Evolutionary conservation across 768 basidiomycete species (phyloP), one percentile per base, ranked within the genome.

Genomic region (Saitozyma podzolica): DNA sequence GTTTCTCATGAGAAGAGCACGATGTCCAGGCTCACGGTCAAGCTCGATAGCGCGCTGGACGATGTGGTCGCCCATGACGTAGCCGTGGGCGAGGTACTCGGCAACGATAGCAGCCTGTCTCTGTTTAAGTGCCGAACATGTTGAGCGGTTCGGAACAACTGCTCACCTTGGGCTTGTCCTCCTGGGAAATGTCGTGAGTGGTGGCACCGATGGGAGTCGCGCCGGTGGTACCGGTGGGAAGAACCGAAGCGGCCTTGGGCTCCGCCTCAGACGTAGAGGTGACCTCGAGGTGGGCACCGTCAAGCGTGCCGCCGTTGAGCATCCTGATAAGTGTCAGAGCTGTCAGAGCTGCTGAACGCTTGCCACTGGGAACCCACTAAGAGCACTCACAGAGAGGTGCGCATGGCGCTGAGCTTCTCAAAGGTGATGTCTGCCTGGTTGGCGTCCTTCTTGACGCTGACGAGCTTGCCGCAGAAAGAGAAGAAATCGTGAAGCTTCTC

Each of bases 41-140:
- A 80, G 71, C 56, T 80, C 81, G 63, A 83, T 82, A 14, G 82
- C 81, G 59, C 77, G 74, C 68, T 89, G 83, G 51, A 98, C 83
- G 68, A 93, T 84, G 53, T 83, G 75, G 75, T 98, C 94, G 16
- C 87, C 86, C 37, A 98, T 84, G 55, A 74, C 73, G 81, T 98
- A 97, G 1, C 95, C 96, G 73, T 86, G 87, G 1, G 95, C 92
- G 50, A 99, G 85, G 79, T 94, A 92, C 78, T 97, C 95, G 39
- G 95, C 94, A 37, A 90, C 89, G 72, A 96, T 91, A 86, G 75
- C 64, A 61, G 64, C 61, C 75, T 77, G 52, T 29, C 59, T 39
- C 8, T 42, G 17, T 29, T 40, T 9, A 40, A 40, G 2, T 11
- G 20, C 10, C 49, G 14, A 14, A 16, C 19, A 41, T 43, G 19